phyloP scores from a whole-genome alignment of 1,284 basidiomycete genomes.

The Cerioporus squamosus region DNA sequence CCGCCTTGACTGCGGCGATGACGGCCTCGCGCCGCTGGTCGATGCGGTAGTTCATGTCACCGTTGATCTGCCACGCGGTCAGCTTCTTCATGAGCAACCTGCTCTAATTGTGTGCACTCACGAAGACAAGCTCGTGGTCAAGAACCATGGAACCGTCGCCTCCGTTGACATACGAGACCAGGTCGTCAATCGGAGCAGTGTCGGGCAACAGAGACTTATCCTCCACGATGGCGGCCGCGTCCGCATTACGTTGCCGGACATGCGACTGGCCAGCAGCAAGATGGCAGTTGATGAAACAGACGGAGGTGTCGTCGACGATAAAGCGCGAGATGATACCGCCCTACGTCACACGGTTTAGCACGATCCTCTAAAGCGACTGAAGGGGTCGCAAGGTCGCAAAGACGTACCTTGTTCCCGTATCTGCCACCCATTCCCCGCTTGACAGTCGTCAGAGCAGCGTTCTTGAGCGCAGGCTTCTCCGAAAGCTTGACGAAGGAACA shows the following conservation, averaged over 20 bases:
- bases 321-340: constrained; percentile 93
- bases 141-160: constrained; percentile 94
- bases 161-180: constrained; percentile 81
- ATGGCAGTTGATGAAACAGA: constrained; percentile 97
- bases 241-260: constrained; percentile 82
- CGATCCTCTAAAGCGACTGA: not conserved
- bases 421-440: constrained; percentile 92
- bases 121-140: constrained; percentile 94
- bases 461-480: constrained; percentile 63
- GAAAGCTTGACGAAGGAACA: constrained; percentile 84
- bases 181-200: constrained; percentile 45
- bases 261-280: constrained; percentile 92
- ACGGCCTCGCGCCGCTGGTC: constrained; percentile 88
- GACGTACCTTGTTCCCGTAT: constrained; percentile 91
- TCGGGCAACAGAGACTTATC: constrained; percentile 74
- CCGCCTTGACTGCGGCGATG: constrained; percentile 65
- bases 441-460: constrained; percentile 78
- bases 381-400: not conserved
- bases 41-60: constrained; percentile 93
- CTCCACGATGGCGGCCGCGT: constrained; percentile 86
- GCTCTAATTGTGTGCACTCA: too few relatives aligned
- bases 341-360: constrained; percentile 40
- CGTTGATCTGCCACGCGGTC: constrained; percentile 57
- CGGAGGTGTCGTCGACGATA: constrained; percentile 87
- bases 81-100: too few relatives aligned